Base-by-base conservation (phyloP, 1,284 basidiomycete species). In the Paramarasmius palmivorus region DNA sequence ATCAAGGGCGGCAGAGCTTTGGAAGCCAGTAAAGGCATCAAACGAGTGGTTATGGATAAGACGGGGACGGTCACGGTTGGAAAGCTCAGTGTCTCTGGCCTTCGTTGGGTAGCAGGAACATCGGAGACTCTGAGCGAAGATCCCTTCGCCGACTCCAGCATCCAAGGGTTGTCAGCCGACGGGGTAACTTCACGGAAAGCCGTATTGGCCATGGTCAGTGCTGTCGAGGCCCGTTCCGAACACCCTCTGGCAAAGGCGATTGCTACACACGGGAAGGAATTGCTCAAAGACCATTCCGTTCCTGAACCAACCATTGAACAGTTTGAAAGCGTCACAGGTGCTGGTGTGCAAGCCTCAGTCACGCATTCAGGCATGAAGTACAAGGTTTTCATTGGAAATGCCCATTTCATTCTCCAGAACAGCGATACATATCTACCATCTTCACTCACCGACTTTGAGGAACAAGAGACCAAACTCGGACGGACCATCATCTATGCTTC, bases 1-100 rank as follows among this genome's bases (percentile, higher is more conserved):
- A 98, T 99, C 83, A 99, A 99, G 68, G 95, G 97, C 41, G 97
- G 95, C 2, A 80, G 90, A 19, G 95, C 97, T 2, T 77, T 99
- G 39, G 97, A 99, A 68, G 93, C 93, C 2, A 95, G 93, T 66
- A 86, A 84, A 62, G 79, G 79, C 49, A 88, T 99, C 63, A 84
- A 84, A 64, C 80, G 84, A 34, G 86, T 99, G 60, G 82, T 98
- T 0, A 73, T 99, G 52, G 97, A 99, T 79, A 99, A 99, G 81
- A 99, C 97, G 0, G 97, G 97, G 4, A 99, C 97, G 0, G 85
- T 99, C 12, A 99, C 97, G 0, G 78, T 91, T 45, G 97, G 96
- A 4, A 79, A 79, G 59, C 64, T 79, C 52, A 75, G 68, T 44
- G 90, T 98, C 36, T 79, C 83, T 1, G 85, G 82, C 1, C 73